Base-by-base conservation (phyloP, 306 rosid species). In the Arachis hypogaea region DNA sequence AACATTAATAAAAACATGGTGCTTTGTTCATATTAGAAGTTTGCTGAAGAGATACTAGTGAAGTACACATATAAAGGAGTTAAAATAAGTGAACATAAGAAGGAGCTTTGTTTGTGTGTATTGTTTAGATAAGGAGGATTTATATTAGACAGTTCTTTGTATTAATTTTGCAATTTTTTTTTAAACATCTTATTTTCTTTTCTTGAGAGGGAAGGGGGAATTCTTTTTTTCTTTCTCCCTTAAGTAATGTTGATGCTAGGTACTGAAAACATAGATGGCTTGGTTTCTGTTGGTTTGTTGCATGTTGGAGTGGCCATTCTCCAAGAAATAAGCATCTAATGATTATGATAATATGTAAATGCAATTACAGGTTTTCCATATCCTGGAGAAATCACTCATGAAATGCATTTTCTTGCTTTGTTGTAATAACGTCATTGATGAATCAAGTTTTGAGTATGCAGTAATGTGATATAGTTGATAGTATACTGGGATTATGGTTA, bases 1-100 rank as follows among this genome's bases (percentile, higher is more conserved):
- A 85, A 92, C 93, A 22, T 78, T 89, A 36, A 30, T 84, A 18
- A 89, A 88, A 81, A 86, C 95, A 14, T 92, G 96, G 97, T 86
- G 85, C 80, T 80, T 79, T 73, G 87, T 94, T 85, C 95, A 82
- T 9, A 22, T 86, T 66, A 82, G 97, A 82, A 89, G 89, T 73
- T 63, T 92, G 81, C 87, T 88, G 42, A 84, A 82, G 84, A 90
- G 91, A 78, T 94, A 88, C 66, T 91, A 90, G 89, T 72, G 30
- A 79, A 65, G 59, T 67, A 59, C 22, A 46, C 47, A 59, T 7
- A 49, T 10, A 71, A 74, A 60, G 72, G 71, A 52, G 71, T 65
- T 41, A 64, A 58, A 74, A 57, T 63, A 80, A 72, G 72, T 73
- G 73, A 76, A 77, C 68, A 69, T 57, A 36, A 18, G 67, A 81